Percentiles rank a stretch among this genome's conserved stretches.
These are phyloP conservation scores for Thuidium tamariscinum DNA, from an alignment of 225 moss, liverwort and hornwort species.

Conservation along the genomic window DNA sequence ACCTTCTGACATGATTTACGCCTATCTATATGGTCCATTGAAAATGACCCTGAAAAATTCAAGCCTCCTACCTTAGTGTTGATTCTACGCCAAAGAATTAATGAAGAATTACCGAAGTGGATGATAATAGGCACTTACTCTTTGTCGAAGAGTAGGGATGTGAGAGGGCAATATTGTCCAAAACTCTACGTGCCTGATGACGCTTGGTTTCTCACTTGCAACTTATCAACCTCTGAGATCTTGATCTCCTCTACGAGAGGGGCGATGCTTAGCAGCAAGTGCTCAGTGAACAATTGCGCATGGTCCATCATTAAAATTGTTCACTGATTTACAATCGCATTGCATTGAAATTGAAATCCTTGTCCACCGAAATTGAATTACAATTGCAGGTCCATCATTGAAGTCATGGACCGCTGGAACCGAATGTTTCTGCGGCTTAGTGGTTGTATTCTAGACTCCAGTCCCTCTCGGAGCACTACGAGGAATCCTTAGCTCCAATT, in stretches of 20 bases:
- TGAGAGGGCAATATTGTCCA: background rate
- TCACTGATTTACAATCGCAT: background rate
- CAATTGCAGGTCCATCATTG: background rate
- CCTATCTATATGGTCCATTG: no score
- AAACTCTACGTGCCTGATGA: background rate
- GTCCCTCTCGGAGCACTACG: background rate
- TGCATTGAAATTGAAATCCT: background rate
- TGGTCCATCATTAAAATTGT: background rate
- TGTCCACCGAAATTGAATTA: background rate
- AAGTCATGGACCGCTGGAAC: background rate
- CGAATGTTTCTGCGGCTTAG: background rate
- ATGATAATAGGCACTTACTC: background rate
- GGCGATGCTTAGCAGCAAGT: background rate
- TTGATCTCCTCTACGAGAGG: background rate
- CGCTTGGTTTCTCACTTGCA: conserved; percentile 12
- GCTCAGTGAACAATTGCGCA: background rate
- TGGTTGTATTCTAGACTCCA: background rate
- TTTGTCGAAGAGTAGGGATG: background rate
- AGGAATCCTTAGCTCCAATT: background rate
- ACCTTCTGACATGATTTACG: no score
- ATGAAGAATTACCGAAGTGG: background rate
- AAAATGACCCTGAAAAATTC: no score
- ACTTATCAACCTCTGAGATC: background rate
- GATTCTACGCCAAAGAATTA: background rate
- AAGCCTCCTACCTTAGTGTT: no score